phyloP scores from a whole-genome alignment of 306 rosid genomes.

The Trichosanthes cucumerina region DNA sequence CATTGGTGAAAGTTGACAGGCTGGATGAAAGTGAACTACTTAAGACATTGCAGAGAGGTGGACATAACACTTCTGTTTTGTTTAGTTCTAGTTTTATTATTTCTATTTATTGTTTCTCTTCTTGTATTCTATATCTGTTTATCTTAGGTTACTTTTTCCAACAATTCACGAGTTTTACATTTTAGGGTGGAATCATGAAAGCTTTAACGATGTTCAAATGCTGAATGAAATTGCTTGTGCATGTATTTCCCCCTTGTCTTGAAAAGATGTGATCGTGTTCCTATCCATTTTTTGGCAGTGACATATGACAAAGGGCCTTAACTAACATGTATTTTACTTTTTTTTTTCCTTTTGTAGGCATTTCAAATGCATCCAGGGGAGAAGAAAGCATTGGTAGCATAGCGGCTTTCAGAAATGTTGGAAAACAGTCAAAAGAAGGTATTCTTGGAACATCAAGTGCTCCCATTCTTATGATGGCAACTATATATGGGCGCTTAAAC shows the following conservation, averaged over 20 bases:
- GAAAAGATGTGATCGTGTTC: neutral
- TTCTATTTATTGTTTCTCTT: neutral
- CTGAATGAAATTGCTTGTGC: neutral
- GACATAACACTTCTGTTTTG: neutral
- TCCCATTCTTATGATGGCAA: conserved; percentile 66
- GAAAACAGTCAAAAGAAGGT: conserved; percentile 49
- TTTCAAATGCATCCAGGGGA: conserved; percentile 36
- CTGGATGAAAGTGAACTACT: conserved; percentile 77
- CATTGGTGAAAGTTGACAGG: conserved; percentile 71
- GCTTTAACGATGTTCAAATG: neutral
- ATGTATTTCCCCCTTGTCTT: neutral
- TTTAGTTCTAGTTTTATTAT: neutral
- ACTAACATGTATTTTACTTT: neutral
- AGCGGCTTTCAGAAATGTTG: conserved; percentile 45
- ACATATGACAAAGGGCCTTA: neutral
- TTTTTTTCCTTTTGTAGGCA: conserved; percentile 55
- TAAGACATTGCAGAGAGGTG: conserved; percentile 71
- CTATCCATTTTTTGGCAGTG: neutral
- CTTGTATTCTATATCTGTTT: neutral
- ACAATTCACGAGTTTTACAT: neutral
- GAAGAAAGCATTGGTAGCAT: conserved; percentile 44
- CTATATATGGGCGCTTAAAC: conserved; percentile 55
- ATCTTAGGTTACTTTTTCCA: neutral
- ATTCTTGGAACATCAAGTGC: conserved; percentile 66
- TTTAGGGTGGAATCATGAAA: neutral